These are phyloP conservation scores for Candida saitoana DNA, from an alignment of 805 yeast species.

Conservation along the genomic window DNA sequence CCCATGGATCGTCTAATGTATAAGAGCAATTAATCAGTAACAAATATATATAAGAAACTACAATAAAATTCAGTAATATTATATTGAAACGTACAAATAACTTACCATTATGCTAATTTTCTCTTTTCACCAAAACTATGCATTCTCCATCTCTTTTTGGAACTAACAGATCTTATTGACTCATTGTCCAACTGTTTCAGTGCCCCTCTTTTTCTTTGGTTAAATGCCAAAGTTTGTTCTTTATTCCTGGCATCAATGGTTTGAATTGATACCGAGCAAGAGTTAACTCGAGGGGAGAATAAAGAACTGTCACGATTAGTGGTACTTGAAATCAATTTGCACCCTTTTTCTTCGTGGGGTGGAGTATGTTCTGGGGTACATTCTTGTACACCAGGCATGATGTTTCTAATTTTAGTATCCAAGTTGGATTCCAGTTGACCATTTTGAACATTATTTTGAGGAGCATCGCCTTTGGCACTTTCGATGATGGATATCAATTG, in stretches of 20 bases:
- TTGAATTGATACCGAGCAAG: neutral
- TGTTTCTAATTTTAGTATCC: neutral
- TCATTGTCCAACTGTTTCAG: neutral
- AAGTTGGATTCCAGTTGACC: neutral
- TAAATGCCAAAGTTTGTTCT: neutral
- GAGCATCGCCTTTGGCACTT: too few species aligned
- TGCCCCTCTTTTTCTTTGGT: neutral
- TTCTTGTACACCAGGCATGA: too few species aligned
- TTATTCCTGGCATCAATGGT: neutral
- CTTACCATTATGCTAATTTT: too few species aligned
- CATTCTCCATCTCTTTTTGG: neutral
- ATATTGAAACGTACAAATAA: too few species aligned
- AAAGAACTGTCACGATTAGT: neutral
- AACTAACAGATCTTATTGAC: neutral
- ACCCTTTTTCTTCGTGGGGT: neutral
- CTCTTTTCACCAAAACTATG: neutral
- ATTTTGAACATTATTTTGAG: neutral
- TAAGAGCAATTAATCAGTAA: neutral
- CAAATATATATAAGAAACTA: too few species aligned
- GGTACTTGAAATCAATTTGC: neutral
- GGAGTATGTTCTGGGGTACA: neutral
- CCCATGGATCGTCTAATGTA: neutral
- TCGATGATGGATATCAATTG: too few species aligned
- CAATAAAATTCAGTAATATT: too few species aligned
- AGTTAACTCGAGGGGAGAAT: neutral